phyloP scores from a whole-genome alignment of 768 basidiomycete genomes.

The Tubosaeta sp. region DNA sequence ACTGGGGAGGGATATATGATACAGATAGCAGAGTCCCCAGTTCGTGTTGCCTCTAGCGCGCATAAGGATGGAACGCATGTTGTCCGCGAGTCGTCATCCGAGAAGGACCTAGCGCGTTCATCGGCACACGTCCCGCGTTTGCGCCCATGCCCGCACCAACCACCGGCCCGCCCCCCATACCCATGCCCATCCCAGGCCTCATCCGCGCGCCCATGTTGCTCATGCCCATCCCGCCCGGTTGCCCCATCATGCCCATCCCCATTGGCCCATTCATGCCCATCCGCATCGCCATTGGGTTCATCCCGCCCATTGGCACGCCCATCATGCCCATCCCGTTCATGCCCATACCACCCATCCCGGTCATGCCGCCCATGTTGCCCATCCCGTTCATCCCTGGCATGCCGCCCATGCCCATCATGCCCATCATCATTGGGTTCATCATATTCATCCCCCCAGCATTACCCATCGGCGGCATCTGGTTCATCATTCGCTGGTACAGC shows the following conservation, averaged over 20 bases:
- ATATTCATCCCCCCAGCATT: constrained; percentile 46
- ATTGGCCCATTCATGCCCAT: constrained; percentile 32
- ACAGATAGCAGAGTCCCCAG: constrained; percentile 17
- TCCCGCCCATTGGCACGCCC: constrained; percentile 14
- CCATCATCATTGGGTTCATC: constrained; percentile 46
- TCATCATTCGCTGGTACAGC: constrained; percentile 36
- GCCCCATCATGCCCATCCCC: constrained; percentile 37
- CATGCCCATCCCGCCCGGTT: constrained; percentile 20
- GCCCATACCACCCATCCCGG: constrained; percentile 19
- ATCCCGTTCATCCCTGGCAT: constrained; percentile 44
- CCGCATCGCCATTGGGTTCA: constrained; percentile 34
- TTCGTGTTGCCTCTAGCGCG: constrained; percentile 37
- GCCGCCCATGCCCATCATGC: constrained; percentile 49
- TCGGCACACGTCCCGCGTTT: constrained; percentile 38
- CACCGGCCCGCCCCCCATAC: constrained; percentile 38
- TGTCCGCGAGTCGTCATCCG: constrained; percentile 50
- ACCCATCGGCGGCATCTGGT: constrained; percentile 42
- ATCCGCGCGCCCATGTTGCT: constrained; percentile 33
- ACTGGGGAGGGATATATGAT: constrained; percentile 30
- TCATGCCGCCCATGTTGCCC: constrained; percentile 38
- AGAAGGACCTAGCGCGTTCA: constrained; percentile 43
- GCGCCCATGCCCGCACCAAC: constrained; percentile 27
- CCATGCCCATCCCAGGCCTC: constrained; percentile 37
- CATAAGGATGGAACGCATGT: constrained; percentile 63
- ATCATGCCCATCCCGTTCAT: constrained; percentile 15